Evolutionary conservation across 2,329 filamentous ascomycete species (phyloP).

Genomic region (Huntiella bhutanensis): DNA sequence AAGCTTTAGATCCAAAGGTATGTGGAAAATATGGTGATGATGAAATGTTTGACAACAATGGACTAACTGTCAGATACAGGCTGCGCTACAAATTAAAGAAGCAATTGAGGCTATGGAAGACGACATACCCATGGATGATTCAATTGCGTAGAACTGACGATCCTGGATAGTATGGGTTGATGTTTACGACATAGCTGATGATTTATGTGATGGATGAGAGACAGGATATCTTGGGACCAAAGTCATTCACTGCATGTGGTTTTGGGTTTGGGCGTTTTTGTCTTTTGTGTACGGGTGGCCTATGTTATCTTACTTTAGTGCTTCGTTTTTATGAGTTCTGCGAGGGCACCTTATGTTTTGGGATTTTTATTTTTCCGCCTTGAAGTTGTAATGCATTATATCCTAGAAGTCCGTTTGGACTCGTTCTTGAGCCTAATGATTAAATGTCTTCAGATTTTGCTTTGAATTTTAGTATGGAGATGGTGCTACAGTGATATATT

Average conservation of each 20-base stretch:
- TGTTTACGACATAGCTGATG: slow-evolving; percentile 1
- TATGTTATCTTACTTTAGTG: too few species aligned
- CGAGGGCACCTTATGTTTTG: neutral
- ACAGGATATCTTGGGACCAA: too few species aligned
- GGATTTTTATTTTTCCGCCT: neutral
- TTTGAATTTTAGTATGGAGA: too few species aligned
- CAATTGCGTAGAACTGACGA: slow-evolving; percentile 1
- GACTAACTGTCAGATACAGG: slow-evolving; percentile 29
- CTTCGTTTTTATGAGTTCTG: too few species aligned
- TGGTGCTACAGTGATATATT: too few species aligned
- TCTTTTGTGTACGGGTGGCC: too few species aligned
- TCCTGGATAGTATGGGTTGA: neutral
- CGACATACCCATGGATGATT: slow-evolving; percentile 51
- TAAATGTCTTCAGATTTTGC: too few species aligned
- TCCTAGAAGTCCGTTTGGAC: too few species aligned
- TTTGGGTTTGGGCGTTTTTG: neutral
- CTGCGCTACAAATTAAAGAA: slow-evolving; percentile 85
- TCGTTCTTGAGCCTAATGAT: too few species aligned
- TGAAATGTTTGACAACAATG: neutral
- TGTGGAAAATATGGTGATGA: neutral
- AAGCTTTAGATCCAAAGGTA: slow-evolving; percentile 95
- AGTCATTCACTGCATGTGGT: too few species aligned
- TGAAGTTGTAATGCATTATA: too few species aligned
- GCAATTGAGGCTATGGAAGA: slow-evolving; percentile 85
- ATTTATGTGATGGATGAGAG: slow-evolving; percentile 3